A percentile compares a stretch with the other conserved stretches of the same genome.
These are phyloP conservation scores for Dothideomycetes sp. DNA, from an alignment of 2,329 filamentous ascomycete species.

Conservation along the genomic window DNA sequence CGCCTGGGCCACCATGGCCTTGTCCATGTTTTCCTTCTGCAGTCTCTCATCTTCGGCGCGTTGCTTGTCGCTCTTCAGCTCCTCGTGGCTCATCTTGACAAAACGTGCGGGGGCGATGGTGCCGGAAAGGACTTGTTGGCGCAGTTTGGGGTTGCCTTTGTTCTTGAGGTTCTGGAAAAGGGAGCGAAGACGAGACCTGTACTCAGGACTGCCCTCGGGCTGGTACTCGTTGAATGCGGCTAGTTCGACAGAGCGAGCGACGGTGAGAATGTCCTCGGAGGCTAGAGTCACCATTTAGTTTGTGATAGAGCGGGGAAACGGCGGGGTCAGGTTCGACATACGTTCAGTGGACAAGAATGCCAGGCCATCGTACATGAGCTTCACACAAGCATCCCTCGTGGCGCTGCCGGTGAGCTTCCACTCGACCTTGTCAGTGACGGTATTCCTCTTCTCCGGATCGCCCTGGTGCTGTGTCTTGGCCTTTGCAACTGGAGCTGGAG, in stretches of 20 bases:
- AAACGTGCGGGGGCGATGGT: constrained; percentile 63
- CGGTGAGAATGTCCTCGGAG: constrained; percentile 54
- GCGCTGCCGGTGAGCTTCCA: constrained; percentile 62
- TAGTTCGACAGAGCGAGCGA: constrained; percentile 62
- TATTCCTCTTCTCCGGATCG: constrained; percentile 65
- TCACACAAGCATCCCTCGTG: constrained; percentile 74
- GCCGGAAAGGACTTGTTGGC: constrained; percentile 62
- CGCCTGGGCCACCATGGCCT: constrained; percentile 85
- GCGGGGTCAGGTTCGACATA: constrained; percentile 16
- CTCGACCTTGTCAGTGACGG: constrained; percentile 71
- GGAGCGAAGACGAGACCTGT: constrained; percentile 81
- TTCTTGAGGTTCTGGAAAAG: constrained; percentile 93
- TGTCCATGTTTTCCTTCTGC: constrained; percentile 89
- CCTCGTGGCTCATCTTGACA: constrained; percentile 77
- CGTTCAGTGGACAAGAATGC: constrained; percentile 54
- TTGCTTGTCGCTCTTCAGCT: constrained; percentile 80
- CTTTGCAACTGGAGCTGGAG: constrained; percentile 20
- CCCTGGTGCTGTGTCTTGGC: constrained; percentile 44
- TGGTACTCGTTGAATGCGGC: constrained; percentile 62
- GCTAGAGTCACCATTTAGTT: constrained; percentile 17
- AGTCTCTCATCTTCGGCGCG: constrained; percentile 64
- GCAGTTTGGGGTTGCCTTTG: constrained; percentile 71
- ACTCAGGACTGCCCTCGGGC: constrained; percentile 58
- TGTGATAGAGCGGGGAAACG: not conserved
- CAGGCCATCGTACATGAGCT: constrained; percentile 87